Evolutionary conservation across 1,139 yeast genomes (phyloP), one percentile per base, ranked within the genome.

Genomic region (Scheffersomyces parashehatae): DNA sequence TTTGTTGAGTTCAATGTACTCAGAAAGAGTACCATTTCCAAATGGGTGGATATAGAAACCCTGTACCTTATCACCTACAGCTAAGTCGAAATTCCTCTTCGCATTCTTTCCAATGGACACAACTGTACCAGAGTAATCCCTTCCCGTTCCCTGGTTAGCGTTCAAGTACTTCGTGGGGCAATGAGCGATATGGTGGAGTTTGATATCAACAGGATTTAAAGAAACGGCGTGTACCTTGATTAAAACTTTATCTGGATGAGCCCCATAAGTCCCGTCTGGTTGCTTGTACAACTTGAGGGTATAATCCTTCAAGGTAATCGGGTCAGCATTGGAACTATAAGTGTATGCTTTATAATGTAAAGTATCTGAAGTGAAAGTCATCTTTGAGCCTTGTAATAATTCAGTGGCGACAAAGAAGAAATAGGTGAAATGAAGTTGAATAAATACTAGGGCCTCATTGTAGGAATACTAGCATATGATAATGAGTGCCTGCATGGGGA

Each of bases 91-190:
- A 16, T 55, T 54, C 4, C 48, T 49, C 3, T 56, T 55, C 8
- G 77, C 62, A 4, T 62, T 58, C 0, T 62, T 59, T 9, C 95
- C 95, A 38, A 83, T 80, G 31, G 80, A 73, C 2, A 75, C 75
- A 30, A 88, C 71, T 1, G 68, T 67, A 31, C 96, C 96, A 10
- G 85, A 64, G 54, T 77, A 87, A 55, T 88, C 96, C 46, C 80
- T 69, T 3, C 93, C 91, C 28, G 83, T 56, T 8, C 88, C 89
- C 42, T 79, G 77, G 47, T 63, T 64, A 56, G 65, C 68, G 51
- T 54, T 63, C 8, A 43, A 32, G 14, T 50, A 11, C 2, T 43
- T 39, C 10, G 35, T 14, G 54, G 49, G 57, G 35, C 56, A 67
- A 44, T 64, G 64, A 54, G 45, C 68, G 3, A 55, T 56, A 46